Base-by-base conservation (phyloP, 257 asterid genomes). In the Cynanchum wilfordii region DNA sequence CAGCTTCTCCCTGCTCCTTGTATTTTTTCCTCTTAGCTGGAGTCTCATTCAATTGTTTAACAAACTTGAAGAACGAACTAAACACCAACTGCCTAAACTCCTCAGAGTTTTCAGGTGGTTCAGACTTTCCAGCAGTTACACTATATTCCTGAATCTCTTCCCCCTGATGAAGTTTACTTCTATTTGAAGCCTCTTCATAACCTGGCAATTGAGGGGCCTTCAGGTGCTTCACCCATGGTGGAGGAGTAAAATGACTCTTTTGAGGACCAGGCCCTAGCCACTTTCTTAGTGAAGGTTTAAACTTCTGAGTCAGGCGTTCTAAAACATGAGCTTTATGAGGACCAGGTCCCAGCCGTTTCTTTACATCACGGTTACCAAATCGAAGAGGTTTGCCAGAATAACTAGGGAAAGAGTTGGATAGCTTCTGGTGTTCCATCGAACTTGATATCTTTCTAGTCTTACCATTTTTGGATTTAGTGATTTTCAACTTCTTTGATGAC, bases 61-160 rank as follows among this genome's bases (percentile, higher is more conserved):
- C 83, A 84, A 82, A 85, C 82, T 86, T 90, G 84, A 84, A 85
- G 82, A 86, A 88, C 29, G 84, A 84, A 16, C 76, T 86, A 33
- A 72, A 84, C 82, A 88, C 85, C 87, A 87, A 78, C 78, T 85
- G 91, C 87, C 86, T 87, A 81, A 90, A 88, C 40, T 90, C 93
- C 81, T 82, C 82, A 9, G 90, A 87, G 73, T 84, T 84, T 79
- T 90, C 95, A 51, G 85, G 83, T 38, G 91, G 92, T 79, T 88
- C 92, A 24, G 79, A 59, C 73, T 82, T 84, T 76, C 77, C 72
- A 65, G 51, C 73, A 76, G 78, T 42, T 75, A 52, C 40, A 78
- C 73, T 78, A 77, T 76, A 82, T 75, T 55, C 82, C 44, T 45
- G 62, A 74, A 71, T 74, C 67, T 74, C 82, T 74, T 73, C 87